Base-by-base conservation (phyloP, 345 rosid genomes). In the Eucalyptus tenuipes region DNA sequence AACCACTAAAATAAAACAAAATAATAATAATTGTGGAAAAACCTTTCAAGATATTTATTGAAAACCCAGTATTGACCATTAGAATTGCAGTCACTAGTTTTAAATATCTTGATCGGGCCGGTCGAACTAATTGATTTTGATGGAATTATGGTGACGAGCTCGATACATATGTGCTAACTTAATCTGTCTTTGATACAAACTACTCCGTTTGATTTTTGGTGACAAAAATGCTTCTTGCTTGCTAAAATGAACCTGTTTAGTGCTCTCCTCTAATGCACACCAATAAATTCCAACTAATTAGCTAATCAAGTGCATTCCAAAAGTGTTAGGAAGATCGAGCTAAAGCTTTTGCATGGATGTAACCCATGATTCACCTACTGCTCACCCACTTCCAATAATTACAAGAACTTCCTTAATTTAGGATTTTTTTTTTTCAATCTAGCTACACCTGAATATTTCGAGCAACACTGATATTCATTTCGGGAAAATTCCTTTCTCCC, bases 51-150 rank as follows among this genome's bases (percentile, higher is more conserved):
- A n/a, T n/a, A n/a, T n/a, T n/a, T n/a, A n/a, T n/a, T n/a, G n/a
- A n/a, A n/a, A n/a, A n/a, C n/a, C n/a, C n/a, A n/a, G n/a, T n/a
- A n/a, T n/a, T n/a, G n/a, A n/a, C n/a, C n/a, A n/a, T n/a, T n/a
- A n/a, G n/a, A n/a, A n/a, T n/a, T n/a, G n/a, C n/a, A n/a, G n/a
- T n/a, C n/a, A n/a, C n/a, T n/a, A n/a, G n/a, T n/a, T n/a, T n/a
- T n/a, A n/a, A 11, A 71, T 17, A 33, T 33, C 0, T 71, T 5
- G 44, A 13, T 18, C 4, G 3, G 7, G 12, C 1, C 3, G 0
- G 4, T 71, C 0, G 8, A 33, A 33, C 1, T 22, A 18, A 5
- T 1, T 66, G 6, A 66, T 66, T 66, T 66, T 68, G 6, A 33
- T 16, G 24, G 6, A 68, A 17, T 8, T n/a, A 15, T 15, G 40